Percentiles rank a stretch among this genome's conserved stretches.
These are phyloP conservation scores for Aegilops longissima DNA, from an alignment of 176 grass and related monocot species.

Conservation along the genomic window DNA sequence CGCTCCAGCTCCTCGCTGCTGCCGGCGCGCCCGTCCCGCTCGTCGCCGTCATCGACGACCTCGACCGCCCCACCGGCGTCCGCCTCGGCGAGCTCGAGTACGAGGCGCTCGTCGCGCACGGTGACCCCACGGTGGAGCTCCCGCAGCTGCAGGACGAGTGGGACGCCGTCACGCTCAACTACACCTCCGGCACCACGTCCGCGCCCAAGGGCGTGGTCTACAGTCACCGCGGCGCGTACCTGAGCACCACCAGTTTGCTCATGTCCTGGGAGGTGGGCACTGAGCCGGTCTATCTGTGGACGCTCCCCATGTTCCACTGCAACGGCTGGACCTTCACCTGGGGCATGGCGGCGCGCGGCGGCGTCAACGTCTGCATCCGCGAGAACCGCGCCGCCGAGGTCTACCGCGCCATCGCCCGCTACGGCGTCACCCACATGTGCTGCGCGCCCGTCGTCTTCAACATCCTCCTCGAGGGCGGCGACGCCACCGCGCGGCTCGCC, in stretches of 20 bases:
- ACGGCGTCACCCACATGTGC: slow-evolving; percentile 70
- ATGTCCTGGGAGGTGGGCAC: slow-evolving; percentile 51
- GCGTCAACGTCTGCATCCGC: slow-evolving; percentile 67
- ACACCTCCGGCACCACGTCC: slow-evolving; percentile 73
- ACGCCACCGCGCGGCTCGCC: not conserved
- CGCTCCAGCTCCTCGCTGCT: slow-evolving; percentile 30
- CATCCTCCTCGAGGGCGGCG: slow-evolving; percentile 51
- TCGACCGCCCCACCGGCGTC: slow-evolving; percentile 39
- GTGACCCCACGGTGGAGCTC: slow-evolving; percentile 6
- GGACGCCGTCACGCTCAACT: slow-evolving; percentile 63
- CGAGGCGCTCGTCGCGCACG: slow-evolving; percentile 36
- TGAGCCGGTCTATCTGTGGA: slow-evolving; percentile 76
- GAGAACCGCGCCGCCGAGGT: slow-evolving; percentile 36
- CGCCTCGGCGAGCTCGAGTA: slow-evolving; percentile 66
- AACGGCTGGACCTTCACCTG: slow-evolving; percentile 85
- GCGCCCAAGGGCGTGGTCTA: slow-evolving; percentile 71
- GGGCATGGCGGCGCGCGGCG: slow-evolving; percentile 70
- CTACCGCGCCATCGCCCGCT: slow-evolving; percentile 48
- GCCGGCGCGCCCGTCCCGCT: slow-evolving; percentile 34
- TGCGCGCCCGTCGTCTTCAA: slow-evolving; percentile 68
- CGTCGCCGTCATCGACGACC: slow-evolving; percentile 57
- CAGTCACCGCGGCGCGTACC: slow-evolving; percentile 72
- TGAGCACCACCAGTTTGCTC: slow-evolving; percentile 52
- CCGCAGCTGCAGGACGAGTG: slow-evolving; percentile 44
- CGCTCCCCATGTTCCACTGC: slow-evolving; percentile 90